phyloP scores from a whole-genome alignment of 805 yeast species.

The Ogataea nitratoaversa region DNA sequence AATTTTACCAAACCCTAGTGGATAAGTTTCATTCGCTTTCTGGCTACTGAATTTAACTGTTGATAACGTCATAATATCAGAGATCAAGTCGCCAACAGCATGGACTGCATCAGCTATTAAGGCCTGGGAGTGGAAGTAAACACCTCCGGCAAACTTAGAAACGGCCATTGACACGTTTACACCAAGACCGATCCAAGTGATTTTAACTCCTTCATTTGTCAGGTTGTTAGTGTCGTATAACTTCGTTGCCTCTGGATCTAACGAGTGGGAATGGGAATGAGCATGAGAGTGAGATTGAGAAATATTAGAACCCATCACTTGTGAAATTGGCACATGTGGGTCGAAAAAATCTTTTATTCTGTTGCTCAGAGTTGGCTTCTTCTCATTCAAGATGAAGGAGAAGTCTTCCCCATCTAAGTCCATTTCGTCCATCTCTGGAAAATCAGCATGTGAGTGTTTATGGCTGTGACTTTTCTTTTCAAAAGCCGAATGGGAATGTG shows the following conservation, averaged over 20 bases:
- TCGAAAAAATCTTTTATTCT: constrained; percentile 31
- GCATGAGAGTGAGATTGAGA: constrained; percentile 18
- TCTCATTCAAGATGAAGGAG: constrained; percentile 19
- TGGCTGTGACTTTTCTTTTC: constrained; percentile 4
- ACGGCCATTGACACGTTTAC: constrained; percentile 84
- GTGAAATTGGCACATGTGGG: constrained; percentile 32
- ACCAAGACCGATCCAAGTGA: constrained; percentile 86
- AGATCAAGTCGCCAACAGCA: constrained; percentile 83
- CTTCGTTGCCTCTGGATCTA: constrained; percentile 41
- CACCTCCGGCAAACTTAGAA: constrained; percentile 85
- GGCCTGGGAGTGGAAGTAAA: constrained; percentile 91
- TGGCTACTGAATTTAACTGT: constrained; percentile 76
- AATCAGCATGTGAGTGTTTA: constrained; percentile 29
- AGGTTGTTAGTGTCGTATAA: constrained; percentile 41
- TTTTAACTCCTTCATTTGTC: constrained; percentile 81
- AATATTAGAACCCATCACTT: constrained; percentile 15
- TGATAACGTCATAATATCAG: constrained; percentile 83
- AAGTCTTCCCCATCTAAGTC: constrained; percentile 28
- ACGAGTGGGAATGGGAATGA: constrained; percentile 31
- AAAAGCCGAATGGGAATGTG: constrained; percentile 8
- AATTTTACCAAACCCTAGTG: constrained; percentile 88
- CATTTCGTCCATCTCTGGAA: constrained; percentile 25
- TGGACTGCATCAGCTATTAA: constrained; percentile 93
- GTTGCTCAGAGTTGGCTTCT: constrained; percentile 21
- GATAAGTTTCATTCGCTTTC: constrained; percentile 57